phyloP scores from a whole-genome alignment of 176 grass and related monocot species.

The Miscanthus lutarioriparius region DNA sequence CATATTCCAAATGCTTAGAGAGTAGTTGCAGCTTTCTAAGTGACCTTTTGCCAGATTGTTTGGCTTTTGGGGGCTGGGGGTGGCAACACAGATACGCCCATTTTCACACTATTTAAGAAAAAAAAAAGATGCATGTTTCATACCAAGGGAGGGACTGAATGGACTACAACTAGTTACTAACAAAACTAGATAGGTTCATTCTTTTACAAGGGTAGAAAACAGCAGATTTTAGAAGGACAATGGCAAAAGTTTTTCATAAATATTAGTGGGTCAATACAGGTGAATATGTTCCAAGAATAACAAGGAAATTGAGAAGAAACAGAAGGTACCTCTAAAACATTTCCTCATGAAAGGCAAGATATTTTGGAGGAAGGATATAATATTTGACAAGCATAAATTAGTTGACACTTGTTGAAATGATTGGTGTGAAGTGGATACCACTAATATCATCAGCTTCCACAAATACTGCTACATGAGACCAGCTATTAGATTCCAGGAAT shows the following conservation, averaged over 20 bases:
- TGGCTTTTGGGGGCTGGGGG: background rate
- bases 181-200: background rate
- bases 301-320: constrained; percentile 10
- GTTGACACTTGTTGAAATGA: constrained; percentile 58
- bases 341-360: constrained; percentile 76
- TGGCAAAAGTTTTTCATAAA: background rate
- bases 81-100: background rate
- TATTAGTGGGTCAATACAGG: background rate
- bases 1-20: background rate
- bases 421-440: constrained; percentile 64
- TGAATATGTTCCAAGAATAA: background rate
- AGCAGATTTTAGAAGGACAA: background rate
- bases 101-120: constrained; percentile 3
- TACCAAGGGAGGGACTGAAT: background rate
- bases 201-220: constrained; percentile 1
- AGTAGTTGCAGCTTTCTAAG: background rate
- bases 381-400: constrained; percentile 68
- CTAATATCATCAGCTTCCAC: constrained; percentile 72
- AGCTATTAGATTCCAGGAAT: constrained; percentile 24
- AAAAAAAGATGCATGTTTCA: too few relatives aligned
- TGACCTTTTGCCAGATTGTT: background rate
- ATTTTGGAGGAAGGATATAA: constrained; percentile 76
- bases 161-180: background rate
- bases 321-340: constrained; percentile 57
- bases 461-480: constrained; percentile 59